Conservation (phyloP, 2,329 filamentous ascomycete genomes). For the Penicillium freii region DNA sequence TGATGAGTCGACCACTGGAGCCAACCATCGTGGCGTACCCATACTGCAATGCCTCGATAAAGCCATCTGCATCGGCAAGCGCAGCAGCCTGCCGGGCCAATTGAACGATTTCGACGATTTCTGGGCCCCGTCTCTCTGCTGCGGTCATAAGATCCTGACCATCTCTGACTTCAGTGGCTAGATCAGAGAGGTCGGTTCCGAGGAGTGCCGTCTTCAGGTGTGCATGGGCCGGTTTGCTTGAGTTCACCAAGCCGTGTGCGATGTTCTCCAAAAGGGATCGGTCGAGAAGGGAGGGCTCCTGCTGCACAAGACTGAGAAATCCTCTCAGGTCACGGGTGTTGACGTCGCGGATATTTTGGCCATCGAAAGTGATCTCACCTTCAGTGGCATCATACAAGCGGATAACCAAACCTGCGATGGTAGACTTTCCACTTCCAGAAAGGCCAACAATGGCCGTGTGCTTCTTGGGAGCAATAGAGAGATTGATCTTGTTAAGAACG, state of each 20-base stretch:
- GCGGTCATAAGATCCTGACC: constrained; percentile 51
- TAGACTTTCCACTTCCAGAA: constrained; percentile 60
- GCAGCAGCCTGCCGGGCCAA: constrained; percentile 42
- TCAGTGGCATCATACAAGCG: constrained; percentile 65
- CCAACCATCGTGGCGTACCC: constrained; percentile 73
- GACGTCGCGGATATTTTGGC: constrained; percentile 56
- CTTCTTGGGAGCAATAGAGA: constrained; percentile 44
- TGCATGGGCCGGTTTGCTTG: constrained; percentile 26
- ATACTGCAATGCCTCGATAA: constrained; percentile 21
- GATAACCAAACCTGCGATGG: constrained; percentile 59
- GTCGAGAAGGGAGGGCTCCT: constrained; percentile 25
- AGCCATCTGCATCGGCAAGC: constrained; percentile 57
- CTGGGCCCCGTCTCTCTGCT: constrained; percentile 45
- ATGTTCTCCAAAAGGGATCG: constrained; percentile 27
- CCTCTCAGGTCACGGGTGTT: constrained; percentile 45
- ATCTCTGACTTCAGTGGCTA: constrained; percentile 44
- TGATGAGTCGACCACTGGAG: constrained; percentile 69
- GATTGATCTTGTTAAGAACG: constrained; percentile 29
- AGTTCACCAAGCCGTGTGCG: constrained; percentile 47
- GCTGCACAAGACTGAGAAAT: constrained; percentile 24
- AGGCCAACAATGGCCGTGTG: constrained; percentile 55
- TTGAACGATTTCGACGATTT: constrained; percentile 53
- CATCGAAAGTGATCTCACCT: constrained; percentile 65
- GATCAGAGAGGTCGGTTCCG: constrained; percentile 48
- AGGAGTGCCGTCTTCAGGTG: constrained; percentile 42